phyloP scores from a whole-genome alignment of 768 basidiomycete genomes.

The Leccinum obscurum region DNA sequence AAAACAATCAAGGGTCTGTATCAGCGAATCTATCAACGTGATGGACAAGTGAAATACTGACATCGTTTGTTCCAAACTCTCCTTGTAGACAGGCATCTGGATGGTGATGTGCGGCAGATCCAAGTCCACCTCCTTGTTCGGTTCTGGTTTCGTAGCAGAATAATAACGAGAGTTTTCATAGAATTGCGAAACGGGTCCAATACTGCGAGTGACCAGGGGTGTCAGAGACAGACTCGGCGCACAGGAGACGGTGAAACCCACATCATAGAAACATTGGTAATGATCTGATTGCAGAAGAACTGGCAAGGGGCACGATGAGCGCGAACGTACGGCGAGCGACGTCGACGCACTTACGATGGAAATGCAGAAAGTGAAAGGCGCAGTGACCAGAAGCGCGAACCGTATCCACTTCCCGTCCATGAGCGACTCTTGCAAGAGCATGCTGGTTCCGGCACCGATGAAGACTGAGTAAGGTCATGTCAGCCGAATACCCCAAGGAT shows the following conservation, averaged over 20 bases:
- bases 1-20: neutral
- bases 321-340: neutral
- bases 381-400: slow-evolving; percentile 63
- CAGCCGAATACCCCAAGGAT: neutral
- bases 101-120: slow-evolving; percentile 74
- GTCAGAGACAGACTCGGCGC: slow-evolving; percentile 23
- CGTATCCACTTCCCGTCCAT: slow-evolving; percentile 63
- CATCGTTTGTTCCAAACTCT: slow-evolving; percentile 81
- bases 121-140: slow-evolving; percentile 62
- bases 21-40: neutral
- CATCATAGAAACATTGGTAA: slow-evolving; percentile 66
- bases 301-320: slow-evolving; percentile 26
- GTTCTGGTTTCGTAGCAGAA: slow-evolving; percentile 62
- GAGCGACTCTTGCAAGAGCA: slow-evolving; percentile 64
- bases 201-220: slow-evolving; percentile 34
- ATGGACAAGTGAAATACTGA: slow-evolving; percentile 37
- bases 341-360: slow-evolving; percentile 53
- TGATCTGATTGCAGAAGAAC: slow-evolving; percentile 75
- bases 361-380: slow-evolving; percentile 75
- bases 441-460: slow-evolving; percentile 57
- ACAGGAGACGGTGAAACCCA: slow-evolving; percentile 21
- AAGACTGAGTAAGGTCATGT: slow-evolving; percentile 50
- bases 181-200: slow-evolving; percentile 85
- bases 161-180: slow-evolving; percentile 85
- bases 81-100: slow-evolving; percentile 88